Conservation (phyloP, 2,329 filamentous ascomycete genomes). For the Cylindrodendrum hubeiense region DNA sequence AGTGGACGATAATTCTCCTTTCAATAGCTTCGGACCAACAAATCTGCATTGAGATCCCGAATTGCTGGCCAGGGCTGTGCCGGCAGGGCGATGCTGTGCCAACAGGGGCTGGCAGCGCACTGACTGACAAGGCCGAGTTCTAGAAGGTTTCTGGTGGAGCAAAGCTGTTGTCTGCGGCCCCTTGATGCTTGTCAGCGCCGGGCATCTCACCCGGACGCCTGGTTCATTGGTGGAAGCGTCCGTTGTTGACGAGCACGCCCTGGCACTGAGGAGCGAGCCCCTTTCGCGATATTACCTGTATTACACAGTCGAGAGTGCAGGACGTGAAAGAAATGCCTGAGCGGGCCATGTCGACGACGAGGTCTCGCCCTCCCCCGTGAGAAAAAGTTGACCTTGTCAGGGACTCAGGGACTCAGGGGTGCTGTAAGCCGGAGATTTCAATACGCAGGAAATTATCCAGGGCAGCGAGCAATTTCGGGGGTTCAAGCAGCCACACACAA, state of each 20-base stretch:
- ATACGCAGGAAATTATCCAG: constrained; percentile 37
- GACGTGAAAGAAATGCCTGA: background rate
- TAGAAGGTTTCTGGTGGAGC: constrained; percentile 25
- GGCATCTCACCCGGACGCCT: constrained; percentile 1
- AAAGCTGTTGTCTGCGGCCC: constrained; percentile 11
- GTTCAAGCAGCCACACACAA: constrained; percentile 28
- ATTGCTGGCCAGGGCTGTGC: constrained; percentile 13
- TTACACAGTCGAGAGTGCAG: background rate
- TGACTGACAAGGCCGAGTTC: constrained; percentile 13
- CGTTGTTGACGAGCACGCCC: background rate
- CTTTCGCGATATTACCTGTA: background rate
- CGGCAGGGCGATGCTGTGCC: background rate
- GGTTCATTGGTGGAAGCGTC: constrained; percentile 15
- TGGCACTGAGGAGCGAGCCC: background rate
- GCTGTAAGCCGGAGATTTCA: constrained; percentile 30
- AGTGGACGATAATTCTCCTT: background rate
- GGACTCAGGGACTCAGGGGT: constrained; percentile 1
- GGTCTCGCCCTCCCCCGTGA: constrained; percentile 1
- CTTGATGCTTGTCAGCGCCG: constrained; percentile 18
- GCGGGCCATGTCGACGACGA: constrained; percentile 2
- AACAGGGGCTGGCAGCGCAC: constrained; percentile 3
- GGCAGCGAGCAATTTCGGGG: constrained; percentile 39
- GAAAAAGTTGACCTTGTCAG: constrained; percentile 24
- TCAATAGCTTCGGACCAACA: constrained; percentile 2
- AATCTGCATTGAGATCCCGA: background rate